phyloP scores from a whole-genome alignment of 768 basidiomycete species.

The Rhodotorula diobovata region DNA sequence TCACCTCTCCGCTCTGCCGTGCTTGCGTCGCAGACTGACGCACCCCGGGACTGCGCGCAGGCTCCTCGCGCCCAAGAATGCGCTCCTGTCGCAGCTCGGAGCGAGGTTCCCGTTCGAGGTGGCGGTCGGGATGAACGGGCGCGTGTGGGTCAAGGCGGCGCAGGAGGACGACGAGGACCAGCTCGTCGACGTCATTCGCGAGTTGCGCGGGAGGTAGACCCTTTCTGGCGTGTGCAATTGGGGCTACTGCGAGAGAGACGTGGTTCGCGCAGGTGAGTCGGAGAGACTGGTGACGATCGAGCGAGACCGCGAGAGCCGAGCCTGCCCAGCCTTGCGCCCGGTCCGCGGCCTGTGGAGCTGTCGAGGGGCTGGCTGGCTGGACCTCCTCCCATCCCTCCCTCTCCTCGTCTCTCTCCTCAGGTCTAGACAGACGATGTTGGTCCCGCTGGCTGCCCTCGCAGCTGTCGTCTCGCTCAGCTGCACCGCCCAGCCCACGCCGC shows the following conservation, averaged over 20 bases:
- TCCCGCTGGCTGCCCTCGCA: neutral
- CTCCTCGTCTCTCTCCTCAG: no score
- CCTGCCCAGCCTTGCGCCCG: no score
- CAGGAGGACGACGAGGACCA: conserved; percentile 56
- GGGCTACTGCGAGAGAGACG: no score
- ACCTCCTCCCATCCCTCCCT: neutral
- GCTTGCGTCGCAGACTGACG: conserved; percentile 1
- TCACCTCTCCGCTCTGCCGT: conserved; percentile 8
- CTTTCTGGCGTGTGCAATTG: no score
- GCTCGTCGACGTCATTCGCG: conserved; percentile 68
- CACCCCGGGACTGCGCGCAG: conserved; percentile 48
- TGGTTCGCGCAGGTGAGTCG: neutral
- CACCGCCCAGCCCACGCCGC: neutral
- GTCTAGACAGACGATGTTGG: neutral
- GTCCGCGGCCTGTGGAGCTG: no score
- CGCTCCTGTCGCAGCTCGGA: conserved; percentile 74
- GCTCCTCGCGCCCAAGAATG: conserved; percentile 72
- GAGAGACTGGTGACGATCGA: no score
- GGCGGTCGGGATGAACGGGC: conserved; percentile 85
- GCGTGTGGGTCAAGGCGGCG: conserved; percentile 73
- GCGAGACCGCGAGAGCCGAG: neutral
- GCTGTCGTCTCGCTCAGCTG: neutral
- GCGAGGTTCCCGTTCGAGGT: conserved; percentile 76
- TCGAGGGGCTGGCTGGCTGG: no score
- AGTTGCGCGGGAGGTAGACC: conserved; percentile 54